A percentile compares a stretch with the other conserved stretches of the same genome.
phyloP scores from a whole-genome alignment of 129 eudicot genomes.

The Centrapalus pauciflorus region DNA sequence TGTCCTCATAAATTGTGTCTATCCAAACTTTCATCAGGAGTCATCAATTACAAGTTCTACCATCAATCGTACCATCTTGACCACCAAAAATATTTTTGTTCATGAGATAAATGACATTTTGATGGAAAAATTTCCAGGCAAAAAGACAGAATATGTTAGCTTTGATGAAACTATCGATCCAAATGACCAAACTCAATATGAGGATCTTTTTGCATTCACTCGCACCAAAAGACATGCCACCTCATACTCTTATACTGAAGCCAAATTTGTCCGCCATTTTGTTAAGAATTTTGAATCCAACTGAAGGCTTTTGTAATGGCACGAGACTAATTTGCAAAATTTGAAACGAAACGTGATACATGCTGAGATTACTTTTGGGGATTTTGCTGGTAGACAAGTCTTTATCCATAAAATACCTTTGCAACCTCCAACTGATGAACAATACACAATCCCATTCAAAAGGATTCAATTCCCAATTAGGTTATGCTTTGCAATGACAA shows the following conservation, averaged over 20 bases:
- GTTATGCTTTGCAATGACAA: slow-evolving; percentile 32
- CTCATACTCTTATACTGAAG: slow-evolving; percentile 9
- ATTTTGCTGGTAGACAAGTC: background rate
- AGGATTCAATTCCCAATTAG: slow-evolving; percentile 17
- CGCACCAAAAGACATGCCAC: slow-evolving; percentile 3
- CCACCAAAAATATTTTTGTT: slow-evolving; percentile 6
- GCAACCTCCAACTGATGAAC: background rate
- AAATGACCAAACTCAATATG: background rate
- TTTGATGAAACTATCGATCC: background rate
- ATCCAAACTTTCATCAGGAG: background rate
- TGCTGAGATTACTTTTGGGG: slow-evolving; percentile 3
- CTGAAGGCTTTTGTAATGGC: slow-evolving; percentile 19
- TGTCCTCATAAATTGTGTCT: background rate
- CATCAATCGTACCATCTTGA: slow-evolving; percentile 3
- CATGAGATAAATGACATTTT: slow-evolving; percentile 11
- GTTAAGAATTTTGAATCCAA: slow-evolving; percentile 17
- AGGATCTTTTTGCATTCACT: slow-evolving; percentile 9
- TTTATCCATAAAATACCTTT: slow-evolving; percentile 12
- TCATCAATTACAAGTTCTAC: background rate
- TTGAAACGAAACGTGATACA: background rate
- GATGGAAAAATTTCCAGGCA: background rate
- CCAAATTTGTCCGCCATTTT: slow-evolving; percentile 4
- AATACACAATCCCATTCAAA: background rate
- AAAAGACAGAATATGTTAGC: background rate
- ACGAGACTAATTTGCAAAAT: slow-evolving; percentile 13